Evolutionary conservation across 2,329 filamentous ascomycete species (phyloP).

Genomic region (Pseudocercospora pini-densiflorae): DNA sequence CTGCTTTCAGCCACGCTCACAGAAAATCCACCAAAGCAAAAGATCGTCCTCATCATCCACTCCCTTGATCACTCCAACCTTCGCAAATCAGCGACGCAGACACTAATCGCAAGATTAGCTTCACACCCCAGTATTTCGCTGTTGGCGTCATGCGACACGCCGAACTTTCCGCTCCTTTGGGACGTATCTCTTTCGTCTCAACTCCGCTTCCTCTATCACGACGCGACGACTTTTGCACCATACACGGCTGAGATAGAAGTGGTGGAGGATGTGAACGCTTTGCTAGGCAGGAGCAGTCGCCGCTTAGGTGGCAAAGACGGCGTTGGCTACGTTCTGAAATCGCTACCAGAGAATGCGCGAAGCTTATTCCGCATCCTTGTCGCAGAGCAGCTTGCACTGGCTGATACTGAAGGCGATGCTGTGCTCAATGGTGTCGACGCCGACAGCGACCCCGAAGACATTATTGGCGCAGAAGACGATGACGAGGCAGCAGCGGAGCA

Average conservation of each 20-base stretch:
- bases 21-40: conserved; percentile 43
- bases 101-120: conserved; percentile 76
- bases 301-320: conserved; percentile 88
- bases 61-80: conserved; percentile 82
- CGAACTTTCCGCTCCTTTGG: conserved; percentile 87
- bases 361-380: conserved; percentile 85
- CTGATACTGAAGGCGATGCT: conserved; percentile 56
- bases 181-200: conserved; percentile 81
- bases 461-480: conserved; percentile 35
- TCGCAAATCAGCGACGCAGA: conserved; percentile 71
- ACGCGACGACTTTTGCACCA: conserved; percentile 85
- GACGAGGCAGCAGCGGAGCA: conserved; percentile 39
- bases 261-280: conserved; percentile 86
- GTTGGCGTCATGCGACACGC: conserved; percentile 82
- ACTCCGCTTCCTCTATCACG: conserved; percentile 89
- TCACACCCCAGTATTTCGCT: conserved; percentile 73
- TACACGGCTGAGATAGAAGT: conserved; percentile 77
- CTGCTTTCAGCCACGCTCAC: conserved; percentile 67
- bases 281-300: conserved; percentile 79
- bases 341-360: conserved; percentile 88
- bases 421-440: conserved; percentile 39
- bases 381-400: conserved; percentile 75
- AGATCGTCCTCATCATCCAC: conserved; percentile 62
- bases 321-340: conserved; percentile 86
- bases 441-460: conserved; percentile 35